These are phyloP conservation scores for Eucalyptus regnans DNA, from an alignment of 345 rosid genomes.

Conservation along the genomic window DNA sequence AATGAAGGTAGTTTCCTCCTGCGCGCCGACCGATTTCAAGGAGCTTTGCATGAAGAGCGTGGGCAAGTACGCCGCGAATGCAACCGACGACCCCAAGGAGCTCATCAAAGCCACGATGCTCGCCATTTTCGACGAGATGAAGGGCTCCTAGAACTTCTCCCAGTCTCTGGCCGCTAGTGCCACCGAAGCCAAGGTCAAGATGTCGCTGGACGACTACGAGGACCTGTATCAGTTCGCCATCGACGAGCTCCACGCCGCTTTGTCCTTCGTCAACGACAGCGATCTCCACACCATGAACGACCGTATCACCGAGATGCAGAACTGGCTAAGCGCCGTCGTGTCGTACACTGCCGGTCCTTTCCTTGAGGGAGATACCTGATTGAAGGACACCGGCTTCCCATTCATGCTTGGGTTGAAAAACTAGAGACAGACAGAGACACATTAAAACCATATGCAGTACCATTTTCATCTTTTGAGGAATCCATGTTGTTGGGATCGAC, in stretches of 20 bases:
- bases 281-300: not conserved
- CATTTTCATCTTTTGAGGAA: not conserved
- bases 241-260: slow-evolving; percentile 13
- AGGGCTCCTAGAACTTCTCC: slow-evolving; percentile 23
- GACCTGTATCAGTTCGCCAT: slow-evolving; percentile 12
- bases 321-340: slow-evolving; percentile 48
- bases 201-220: slow-evolving; percentile 26
- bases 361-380: slow-evolving; percentile 30
- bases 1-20: slow-evolving; percentile 21
- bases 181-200: not conserved
- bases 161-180: not conserved
- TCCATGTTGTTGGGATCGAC: too few species aligned
- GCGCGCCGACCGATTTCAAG: slow-evolving; percentile 27
- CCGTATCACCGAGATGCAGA: slow-evolving; percentile 3
- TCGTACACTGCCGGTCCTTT: slow-evolving; percentile 31
- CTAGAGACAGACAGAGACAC: not conserved
- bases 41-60: slow-evolving; percentile 37
- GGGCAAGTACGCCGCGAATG: slow-evolving; percentile 1
- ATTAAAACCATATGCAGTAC: not conserved
- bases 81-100: slow-evolving; percentile 32
- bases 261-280: slow-evolving; percentile 4
- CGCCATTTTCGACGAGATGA: slow-evolving; percentile 21
- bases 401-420: slow-evolving; percentile 16
- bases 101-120: slow-evolving; percentile 20
- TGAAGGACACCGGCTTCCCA: slow-evolving; percentile 25